phyloP scores from a whole-genome alignment of 148 eudicot species.

The Rhododendron simsii region DNA sequence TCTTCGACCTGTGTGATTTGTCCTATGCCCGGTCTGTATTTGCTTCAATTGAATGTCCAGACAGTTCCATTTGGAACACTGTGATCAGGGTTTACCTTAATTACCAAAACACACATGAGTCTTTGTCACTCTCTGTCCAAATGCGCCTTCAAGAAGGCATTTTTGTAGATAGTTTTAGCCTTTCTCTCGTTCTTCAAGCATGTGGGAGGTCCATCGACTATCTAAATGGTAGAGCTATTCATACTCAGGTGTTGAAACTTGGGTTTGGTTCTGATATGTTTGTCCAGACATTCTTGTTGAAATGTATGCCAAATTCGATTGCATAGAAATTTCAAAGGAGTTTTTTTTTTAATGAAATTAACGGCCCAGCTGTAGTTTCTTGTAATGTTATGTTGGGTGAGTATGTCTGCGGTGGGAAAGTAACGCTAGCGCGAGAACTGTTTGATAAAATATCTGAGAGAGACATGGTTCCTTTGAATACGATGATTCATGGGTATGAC shows the following conservation, averaged over 20 bases:
- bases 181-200: constrained; percentile 17
- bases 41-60: constrained; percentile 12
- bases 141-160: not conserved
- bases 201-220: constrained; percentile 12
- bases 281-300: constrained; percentile 13
- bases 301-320: constrained; percentile 16
- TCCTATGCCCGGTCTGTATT: constrained; percentile 12
- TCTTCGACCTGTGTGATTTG: not conserved
- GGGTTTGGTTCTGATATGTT: constrained; percentile 17
- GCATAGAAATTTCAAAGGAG: not conserved
- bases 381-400: constrained; percentile 20
- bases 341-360: not conserved
- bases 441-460: constrained; percentile 13
- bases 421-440: constrained; percentile 2
- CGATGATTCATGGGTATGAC: constrained; percentile 19
- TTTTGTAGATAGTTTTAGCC: constrained; percentile 14
- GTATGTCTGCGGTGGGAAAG: constrained; percentile 13
- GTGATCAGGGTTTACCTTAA: constrained; percentile 19
- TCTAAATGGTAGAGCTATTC: constrained; percentile 4
- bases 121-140: constrained; percentile 8
- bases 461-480: constrained; percentile 3
- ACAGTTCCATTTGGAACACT: constrained; percentile 15
- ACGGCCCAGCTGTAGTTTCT: constrained; percentile 6
- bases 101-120: not conserved
- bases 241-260: constrained; percentile 17